These are phyloP conservation scores for Penstemon davidsonii DNA, from an alignment of 257 asterid species.

Conservation along the genomic window DNA sequence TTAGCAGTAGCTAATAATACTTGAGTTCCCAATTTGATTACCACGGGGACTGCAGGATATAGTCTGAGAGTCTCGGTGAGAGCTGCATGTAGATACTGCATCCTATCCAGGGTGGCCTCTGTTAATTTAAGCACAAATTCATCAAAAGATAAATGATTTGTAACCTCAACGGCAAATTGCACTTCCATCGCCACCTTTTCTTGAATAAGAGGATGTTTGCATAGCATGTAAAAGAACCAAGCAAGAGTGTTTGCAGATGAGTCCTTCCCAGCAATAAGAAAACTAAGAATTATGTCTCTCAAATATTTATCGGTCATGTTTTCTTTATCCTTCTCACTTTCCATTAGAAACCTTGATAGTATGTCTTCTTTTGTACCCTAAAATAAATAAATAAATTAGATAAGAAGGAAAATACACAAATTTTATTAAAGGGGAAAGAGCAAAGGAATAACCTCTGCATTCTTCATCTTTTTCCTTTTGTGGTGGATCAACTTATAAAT, in stretches of 20 bases:
- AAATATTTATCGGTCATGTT: slow-evolving; percentile 45
- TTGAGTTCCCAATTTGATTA: slow-evolving; percentile 8
- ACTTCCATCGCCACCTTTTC: slow-evolving; percentile 52
- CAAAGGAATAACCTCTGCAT: slow-evolving; percentile 24
- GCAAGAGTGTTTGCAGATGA: slow-evolving; percentile 52
- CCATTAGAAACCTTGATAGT: slow-evolving; percentile 52
- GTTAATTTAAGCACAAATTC: slow-evolving; percentile 39
- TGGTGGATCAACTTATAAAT: slow-evolving; percentile 45
- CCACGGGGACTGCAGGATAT: slow-evolving; percentile 59
- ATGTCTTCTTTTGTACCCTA: slow-evolving; percentile 48
- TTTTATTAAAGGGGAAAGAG: not conserved
- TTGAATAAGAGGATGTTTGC: slow-evolving; percentile 49
- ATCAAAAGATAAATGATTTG: slow-evolving; percentile 24
- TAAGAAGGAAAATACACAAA: not conserved
- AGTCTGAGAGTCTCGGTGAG: slow-evolving; percentile 59
- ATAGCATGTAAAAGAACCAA: slow-evolving; percentile 65
- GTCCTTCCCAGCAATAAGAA: slow-evolving; percentile 63
- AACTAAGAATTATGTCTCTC: slow-evolving; percentile 51
- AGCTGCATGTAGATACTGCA: slow-evolving; percentile 64
- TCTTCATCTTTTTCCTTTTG: slow-evolving; percentile 46
- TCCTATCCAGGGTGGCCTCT: slow-evolving; percentile 45
- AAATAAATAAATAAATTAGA: not conserved
- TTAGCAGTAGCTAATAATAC: no score
- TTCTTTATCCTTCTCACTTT: slow-evolving; percentile 35
- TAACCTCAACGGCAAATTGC: slow-evolving; percentile 28